A percentile compares a stretch with the other conserved stretches of the same genome.
Evolutionary conservation across 805 yeast genomes (phyloP).

Genomic region (Yarrowia phangngaensis): DNA sequence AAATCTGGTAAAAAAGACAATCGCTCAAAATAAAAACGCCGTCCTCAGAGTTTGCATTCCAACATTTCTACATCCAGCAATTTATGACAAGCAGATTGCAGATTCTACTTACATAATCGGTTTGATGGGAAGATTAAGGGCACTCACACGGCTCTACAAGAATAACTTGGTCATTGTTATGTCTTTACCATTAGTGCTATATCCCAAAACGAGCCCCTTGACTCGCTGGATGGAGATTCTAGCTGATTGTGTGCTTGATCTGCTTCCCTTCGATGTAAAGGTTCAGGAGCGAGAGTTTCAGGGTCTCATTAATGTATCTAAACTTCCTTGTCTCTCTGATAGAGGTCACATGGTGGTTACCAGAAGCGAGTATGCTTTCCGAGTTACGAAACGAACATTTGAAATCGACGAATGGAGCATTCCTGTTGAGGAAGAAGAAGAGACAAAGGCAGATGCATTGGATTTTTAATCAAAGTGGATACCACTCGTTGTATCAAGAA

Average conservation of each 20-base stretch:
- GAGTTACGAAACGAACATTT: constrained; percentile 74
- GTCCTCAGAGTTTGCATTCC: constrained; percentile 70
- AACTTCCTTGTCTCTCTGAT: constrained; percentile 68
- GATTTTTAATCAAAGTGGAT: constrained; percentile 4
- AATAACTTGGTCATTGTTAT: constrained; percentile 49
- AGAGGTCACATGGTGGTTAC: constrained; percentile 75
- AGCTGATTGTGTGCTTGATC: constrained; percentile 63
- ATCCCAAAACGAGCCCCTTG: constrained; percentile 51
- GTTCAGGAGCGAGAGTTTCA: constrained; percentile 45
- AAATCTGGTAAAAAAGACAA: constrained; percentile 39
- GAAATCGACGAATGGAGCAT: constrained; percentile 96
- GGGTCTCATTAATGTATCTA: constrained; percentile 74
- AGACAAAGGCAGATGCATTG: constrained; percentile 32
- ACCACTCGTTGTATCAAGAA: too few species aligned
- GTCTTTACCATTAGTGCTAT: constrained; percentile 63
- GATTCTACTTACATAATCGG: constrained; percentile 51
- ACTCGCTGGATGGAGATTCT: constrained; percentile 54
- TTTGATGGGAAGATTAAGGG: constrained; percentile 57
- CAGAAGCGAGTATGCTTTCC: constrained; percentile 76
- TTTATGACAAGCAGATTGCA: constrained; percentile 54
- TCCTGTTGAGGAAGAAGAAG: constrained; percentile 83
- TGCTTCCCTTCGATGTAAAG: constrained; percentile 79
- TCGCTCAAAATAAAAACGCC: constrained; percentile 35
- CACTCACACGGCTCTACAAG: constrained; percentile 48
- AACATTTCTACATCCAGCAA: constrained; percentile 71